Base-by-base conservation (phyloP, 1,284 basidiomycete species). In the Naganishia liquefaciens region DNA sequence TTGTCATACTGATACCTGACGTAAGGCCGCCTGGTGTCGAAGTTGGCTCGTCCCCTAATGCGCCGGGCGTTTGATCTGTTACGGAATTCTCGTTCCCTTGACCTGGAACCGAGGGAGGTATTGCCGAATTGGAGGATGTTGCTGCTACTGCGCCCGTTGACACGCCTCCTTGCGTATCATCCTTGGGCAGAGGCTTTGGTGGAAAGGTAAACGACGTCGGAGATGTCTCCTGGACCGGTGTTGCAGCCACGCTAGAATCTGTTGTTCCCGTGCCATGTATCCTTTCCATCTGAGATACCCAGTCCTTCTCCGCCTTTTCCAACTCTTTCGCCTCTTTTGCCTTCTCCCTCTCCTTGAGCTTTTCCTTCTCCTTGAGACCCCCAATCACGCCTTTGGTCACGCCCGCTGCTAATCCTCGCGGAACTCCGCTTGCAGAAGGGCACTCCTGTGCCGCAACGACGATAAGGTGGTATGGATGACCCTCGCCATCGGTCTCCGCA, bases 391-490 rank as follows among this genome's bases (percentile, higher is more conserved):
- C 78, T 66, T 79, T 79, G 55, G 76, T 74, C n/a, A 80, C 33
- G 5, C 76, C 76, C 4, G 74, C 78, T 1, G 74, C 77, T 5
- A 79, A 67, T 2, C 79, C 79, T 60, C 77, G 68, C 0, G 79
- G 79, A 0, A 79, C 76, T 15, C 78, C 78, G 30, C 74, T 76
- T 13, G 75, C 73, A 3, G 77, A 77, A 0, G 78, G 79, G 49
- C 76, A 77, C 68, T 80, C 79, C 66, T 83, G 82, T 1, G 80
- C 80, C 0, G 81, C 81, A 3, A 83, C 75, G 23, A 82, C 80
- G 19, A 83, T 73, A 49, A 83, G 69, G 64, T 83, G 82, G 68
- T 82, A 83, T 0, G 82, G 81, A 66, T 82, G 81, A 19, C 49
- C 68, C 47, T 77, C 70, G 46, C 57, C 57, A 7, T 67, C 60